Conservation (phyloP, 2,329 filamentous ascomycete species). For the Nemania diffusa region DNA sequence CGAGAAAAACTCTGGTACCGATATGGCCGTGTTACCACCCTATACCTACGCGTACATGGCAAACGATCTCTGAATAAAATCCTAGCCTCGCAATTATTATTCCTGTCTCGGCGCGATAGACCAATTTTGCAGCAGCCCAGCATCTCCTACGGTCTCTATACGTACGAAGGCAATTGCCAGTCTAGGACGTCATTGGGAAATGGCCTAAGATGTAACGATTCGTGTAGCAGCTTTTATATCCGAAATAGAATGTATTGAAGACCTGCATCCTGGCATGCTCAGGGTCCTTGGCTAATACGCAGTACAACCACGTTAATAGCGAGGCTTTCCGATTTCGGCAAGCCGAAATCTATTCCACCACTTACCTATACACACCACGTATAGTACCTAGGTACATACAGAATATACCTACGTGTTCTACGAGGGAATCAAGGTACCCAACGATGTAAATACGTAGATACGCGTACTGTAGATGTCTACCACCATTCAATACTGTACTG, state of each 20-base stretch:
- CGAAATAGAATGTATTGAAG: not conserved
- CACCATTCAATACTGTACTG: slow-evolving; percentile 11
- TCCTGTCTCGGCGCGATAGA: not conserved
- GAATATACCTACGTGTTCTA: slow-evolving; percentile 2
- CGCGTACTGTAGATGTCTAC: not conserved
- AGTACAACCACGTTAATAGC: slow-evolving; percentile 11
- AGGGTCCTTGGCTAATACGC: slow-evolving; percentile 14
- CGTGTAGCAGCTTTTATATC: slow-evolving; percentile 14
- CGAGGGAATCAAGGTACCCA: not conserved
- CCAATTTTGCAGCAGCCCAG: not conserved
- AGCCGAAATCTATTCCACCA: slow-evolving; percentile 17
- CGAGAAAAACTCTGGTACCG: slow-evolving; percentile 17
- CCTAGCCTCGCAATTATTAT: not conserved
- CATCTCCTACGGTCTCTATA: not conserved
- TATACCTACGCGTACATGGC: not conserved
- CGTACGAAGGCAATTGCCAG: not conserved
- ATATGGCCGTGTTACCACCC: slow-evolving; percentile 17
- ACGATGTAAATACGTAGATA: not conserved
- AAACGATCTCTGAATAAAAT: not conserved
- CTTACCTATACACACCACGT: not conserved
- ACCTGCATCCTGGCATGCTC: slow-evolving; percentile 1
- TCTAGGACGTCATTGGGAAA: not conserved
- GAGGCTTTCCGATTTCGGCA: slow-evolving; percentile 33
- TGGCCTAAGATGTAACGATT: slow-evolving; percentile 7
- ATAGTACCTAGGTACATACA: slow-evolving; percentile 14